A percentile compares a stretch with the other conserved stretches of the same genome.
phyloP scores from a whole-genome alignment of 1,284 basidiomycete genomes.

The Rhodotorula sp. region DNA sequence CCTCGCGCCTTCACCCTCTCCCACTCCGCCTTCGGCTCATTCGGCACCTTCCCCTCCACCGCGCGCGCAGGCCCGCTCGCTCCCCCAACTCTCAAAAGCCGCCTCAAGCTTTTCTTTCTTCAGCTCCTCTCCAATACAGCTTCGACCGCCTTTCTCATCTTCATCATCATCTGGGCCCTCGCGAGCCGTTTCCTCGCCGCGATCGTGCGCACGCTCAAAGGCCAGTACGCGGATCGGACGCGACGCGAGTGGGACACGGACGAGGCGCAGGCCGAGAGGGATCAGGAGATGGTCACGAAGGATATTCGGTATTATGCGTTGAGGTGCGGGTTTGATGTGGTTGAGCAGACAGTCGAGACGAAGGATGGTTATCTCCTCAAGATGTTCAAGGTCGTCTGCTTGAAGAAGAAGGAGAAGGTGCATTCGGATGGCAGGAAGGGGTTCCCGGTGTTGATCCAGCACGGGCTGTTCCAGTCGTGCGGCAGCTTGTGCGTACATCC shows the following conservation, averaged over 20 bases:
- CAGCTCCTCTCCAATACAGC: slow-evolving; percentile 55
- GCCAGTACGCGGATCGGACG: slow-evolving; percentile 34
- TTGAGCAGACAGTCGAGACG: slow-evolving; percentile 59
- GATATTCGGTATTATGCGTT: slow-evolving; percentile 60
- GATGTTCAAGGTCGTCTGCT: slow-evolving; percentile 58
- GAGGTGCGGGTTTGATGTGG: slow-evolving; percentile 59
- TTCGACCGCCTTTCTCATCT: slow-evolving; percentile 56
- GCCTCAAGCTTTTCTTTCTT: slow-evolving; percentile 52
- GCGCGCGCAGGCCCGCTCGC: slow-evolving; percentile 43
- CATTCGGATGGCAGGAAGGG: slow-evolving; percentile 55
- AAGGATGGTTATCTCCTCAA: slow-evolving; percentile 61
- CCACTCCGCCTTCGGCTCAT: slow-evolving; percentile 43
- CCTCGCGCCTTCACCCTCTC: slow-evolving; percentile 40
- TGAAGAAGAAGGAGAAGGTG: slow-evolving; percentile 47
- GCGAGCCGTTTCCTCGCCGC: slow-evolving; percentile 22
- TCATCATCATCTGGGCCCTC: slow-evolving; percentile 52
- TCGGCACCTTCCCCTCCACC: slow-evolving; percentile 44
- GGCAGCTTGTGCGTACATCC: slow-evolving; percentile 54
- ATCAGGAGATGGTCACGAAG: slow-evolving; percentile 56
- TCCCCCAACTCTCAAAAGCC: slow-evolving; percentile 41
- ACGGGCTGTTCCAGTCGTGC: slow-evolving; percentile 64
- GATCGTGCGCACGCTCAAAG: slow-evolving; percentile 15
- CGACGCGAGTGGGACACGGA: slow-evolving; percentile 56
- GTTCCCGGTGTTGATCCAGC: slow-evolving; percentile 62
- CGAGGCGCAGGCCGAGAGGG: slow-evolving; percentile 53